A percentile compares a stretch with the other conserved stretches of the same genome.
These are phyloP conservation scores for Yamadazyma insecticola DNA, from an alignment of 805 yeast species.

Conservation along the genomic window DNA sequence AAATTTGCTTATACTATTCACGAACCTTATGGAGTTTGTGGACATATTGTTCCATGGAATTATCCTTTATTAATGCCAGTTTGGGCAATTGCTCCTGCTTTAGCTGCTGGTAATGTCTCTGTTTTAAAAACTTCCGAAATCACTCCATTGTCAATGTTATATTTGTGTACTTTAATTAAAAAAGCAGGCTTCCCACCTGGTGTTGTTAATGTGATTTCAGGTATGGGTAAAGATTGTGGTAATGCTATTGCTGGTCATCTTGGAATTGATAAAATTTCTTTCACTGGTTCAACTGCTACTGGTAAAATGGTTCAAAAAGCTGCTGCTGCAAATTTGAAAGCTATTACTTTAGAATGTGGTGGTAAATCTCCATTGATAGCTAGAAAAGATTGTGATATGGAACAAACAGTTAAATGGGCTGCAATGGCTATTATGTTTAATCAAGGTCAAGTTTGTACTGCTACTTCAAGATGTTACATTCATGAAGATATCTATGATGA, in stretches of 20 bases:
- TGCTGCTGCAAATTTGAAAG: slow-evolving; percentile 59
- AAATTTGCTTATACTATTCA: slow-evolving; percentile 64
- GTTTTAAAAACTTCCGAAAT: slow-evolving; percentile 72
- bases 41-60: slow-evolving; percentile 46
- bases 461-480: slow-evolving; percentile 58
- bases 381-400: slow-evolving; percentile 59
- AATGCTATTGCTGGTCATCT: slow-evolving; percentile 58
- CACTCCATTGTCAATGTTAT: slow-evolving; percentile 67
- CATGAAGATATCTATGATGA: slow-evolving; percentile 54
- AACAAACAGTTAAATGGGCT: slow-evolving; percentile 66
- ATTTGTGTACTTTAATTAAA: slow-evolving; percentile 52
- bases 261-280: slow-evolving; percentile 55
- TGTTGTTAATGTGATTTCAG: slow-evolving; percentile 67
- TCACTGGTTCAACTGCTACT: slow-evolving; percentile 64
- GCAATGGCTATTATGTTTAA: slow-evolving; percentile 61
- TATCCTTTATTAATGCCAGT: slow-evolving; percentile 58
- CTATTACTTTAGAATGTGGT: slow-evolving; percentile 67
- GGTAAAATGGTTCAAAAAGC: slow-evolving; percentile 60
- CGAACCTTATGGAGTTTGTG: slow-evolving; percentile 48
- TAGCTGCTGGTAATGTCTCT: slow-evolving; percentile 73
- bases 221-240: slow-evolving; percentile 68
- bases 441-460: slow-evolving; percentile 66
- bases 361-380: slow-evolving; percentile 66
- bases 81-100: slow-evolving; percentile 81
- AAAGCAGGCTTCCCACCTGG: slow-evolving; percentile 77